Conservation (phyloP, 306 rosid species). For the Begonia fuchsioides region DNA sequence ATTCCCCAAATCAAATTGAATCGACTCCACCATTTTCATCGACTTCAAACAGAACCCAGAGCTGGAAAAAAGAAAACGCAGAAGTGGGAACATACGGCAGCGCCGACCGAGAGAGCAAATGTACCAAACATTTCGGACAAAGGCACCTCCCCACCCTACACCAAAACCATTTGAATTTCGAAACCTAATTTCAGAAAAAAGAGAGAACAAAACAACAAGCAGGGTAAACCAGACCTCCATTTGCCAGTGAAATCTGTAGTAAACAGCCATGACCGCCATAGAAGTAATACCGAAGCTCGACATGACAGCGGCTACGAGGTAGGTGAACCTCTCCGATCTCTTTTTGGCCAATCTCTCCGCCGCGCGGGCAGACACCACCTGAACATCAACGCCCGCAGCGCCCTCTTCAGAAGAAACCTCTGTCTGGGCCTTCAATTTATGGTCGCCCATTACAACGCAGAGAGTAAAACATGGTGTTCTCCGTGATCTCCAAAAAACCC, state of each 20-base stretch:
- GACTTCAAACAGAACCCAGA: too few species aligned
- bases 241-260: conserved; percentile 89
- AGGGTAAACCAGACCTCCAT: conserved; percentile 42
- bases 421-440: conserved; percentile 21
- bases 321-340: conserved; percentile 62
- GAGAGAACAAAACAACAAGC: too few species aligned
- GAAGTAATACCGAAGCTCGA: conserved; percentile 80
- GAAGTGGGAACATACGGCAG: conserved; percentile 37
- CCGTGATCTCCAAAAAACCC: conserved; percentile 12
- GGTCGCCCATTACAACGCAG: conserved; percentile 55
- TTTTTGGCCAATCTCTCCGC: conserved; percentile 54
- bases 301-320: conserved; percentile 76
- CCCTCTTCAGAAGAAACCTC: conserved; percentile 12
- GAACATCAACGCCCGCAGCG: conserved; percentile 8
- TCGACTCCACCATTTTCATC: too few species aligned
- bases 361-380: conserved; percentile 22
- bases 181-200: conserved; percentile 13
- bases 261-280: conserved; percentile 76
- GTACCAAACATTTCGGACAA: conserved; percentile 87
- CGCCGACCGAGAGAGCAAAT: conserved; percentile 88
- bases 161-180: conserved; percentile 8
- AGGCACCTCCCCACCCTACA: conserved; percentile 74
- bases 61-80: too few species aligned
- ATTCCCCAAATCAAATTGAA: neutral
- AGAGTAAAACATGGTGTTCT: conserved; percentile 31